Evolutionary conservation across 2,329 filamentous ascomycete species (phyloP), one percentile per base, ranked within the genome.

Genomic region (Arthrinium phaeospermum): DNA sequence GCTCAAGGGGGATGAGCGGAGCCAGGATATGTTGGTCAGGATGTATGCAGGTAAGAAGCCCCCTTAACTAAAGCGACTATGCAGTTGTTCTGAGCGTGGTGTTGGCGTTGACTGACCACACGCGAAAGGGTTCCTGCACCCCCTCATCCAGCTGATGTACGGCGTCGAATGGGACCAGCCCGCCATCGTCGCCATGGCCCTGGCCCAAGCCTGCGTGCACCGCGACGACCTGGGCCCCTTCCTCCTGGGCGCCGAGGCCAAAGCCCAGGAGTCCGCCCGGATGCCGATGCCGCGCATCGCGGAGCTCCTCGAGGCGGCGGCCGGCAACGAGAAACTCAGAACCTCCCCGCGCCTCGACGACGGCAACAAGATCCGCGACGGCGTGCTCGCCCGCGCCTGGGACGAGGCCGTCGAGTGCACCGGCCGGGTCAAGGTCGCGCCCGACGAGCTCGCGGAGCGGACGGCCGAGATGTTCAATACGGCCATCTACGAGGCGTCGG

Each of bases 71-170:
- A 30, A 45, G 7, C 1, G 2, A 19, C n/a, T 19, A 8, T 10
- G 10, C 12, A 10, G n/a, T 12, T 5, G 22, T 22, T 12, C 0
- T 22, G 2, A 22, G 27, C 10, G 5, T 16, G 34, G 34, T 34
- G 27, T 14, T 16, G 34, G 34, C 22, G 27, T 14, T 24, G 22
- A 34, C 57, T 64, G 13, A 64, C 34, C 4, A 30, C 30, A 37
- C 30, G 3, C 10, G 5, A 45, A 75, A 88, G 91, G 93, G 0
- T 88, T 96, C 74, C 76, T 95, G 2, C 94, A 97, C 78, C 94
- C 94, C 1, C 83, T 96, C 22, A 95, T 98, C 74, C 94, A 97
- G 79, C 87, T 97, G 27, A 93, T 94, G 68, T 97, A 94, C 79
- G 95, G 93, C 5, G 80, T 98, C 47, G 94, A 97, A 79, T 97